Percentiles rank a stretch among this genome's conserved stretches.
Conservation (phyloP, 306 rosid genomes). For the Vigna reflexopilosa region DNA sequence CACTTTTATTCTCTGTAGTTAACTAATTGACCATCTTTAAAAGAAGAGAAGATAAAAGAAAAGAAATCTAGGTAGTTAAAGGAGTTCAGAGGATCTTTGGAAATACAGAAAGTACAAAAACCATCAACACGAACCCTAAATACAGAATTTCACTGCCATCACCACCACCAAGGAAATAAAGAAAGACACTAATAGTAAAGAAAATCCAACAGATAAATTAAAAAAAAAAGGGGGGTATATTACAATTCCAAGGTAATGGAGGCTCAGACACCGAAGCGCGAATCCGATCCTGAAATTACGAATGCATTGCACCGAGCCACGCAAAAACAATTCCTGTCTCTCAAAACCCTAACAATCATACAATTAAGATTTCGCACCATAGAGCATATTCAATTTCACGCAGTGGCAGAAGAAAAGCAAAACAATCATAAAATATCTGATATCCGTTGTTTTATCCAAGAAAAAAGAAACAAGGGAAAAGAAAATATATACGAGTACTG, state of each 20-base stretch:
- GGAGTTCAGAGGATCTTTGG: constrained; percentile 20
- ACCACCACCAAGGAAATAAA: constrained; percentile 27
- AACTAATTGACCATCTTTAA: constrained; percentile 11
- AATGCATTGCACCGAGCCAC: constrained; percentile 50
- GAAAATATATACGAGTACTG: neutral
- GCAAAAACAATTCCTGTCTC: constrained; percentile 49
- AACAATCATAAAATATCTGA: neutral
- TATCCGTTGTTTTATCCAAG: constrained; percentile 3
- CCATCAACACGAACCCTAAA: constrained; percentile 38
- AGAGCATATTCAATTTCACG: constrained; percentile 31
- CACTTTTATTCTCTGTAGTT: neutral
- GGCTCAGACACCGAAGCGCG: constrained; percentile 56
- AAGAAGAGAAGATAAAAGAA: constrained; percentile 1
- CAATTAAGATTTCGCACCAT: constrained; percentile 31
- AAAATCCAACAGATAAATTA: constrained; percentile 15
- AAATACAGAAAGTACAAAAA: constrained; percentile 29
- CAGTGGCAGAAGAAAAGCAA: neutral
- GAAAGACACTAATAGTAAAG: neutral
- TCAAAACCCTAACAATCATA: constrained; percentile 60
- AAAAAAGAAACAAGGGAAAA: neutral
- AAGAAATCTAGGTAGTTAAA: constrained; percentile 3
- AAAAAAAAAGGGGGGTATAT: constrained; percentile 2
- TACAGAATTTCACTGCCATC: constrained; percentile 31
- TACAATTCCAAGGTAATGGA: constrained; percentile 35
- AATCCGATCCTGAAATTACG: constrained; percentile 49